These are phyloP conservation scores for Fusarium decemcellulare DNA, from an alignment of 2,329 filamentous ascomycete genomes.

Conservation along the genomic window DNA sequence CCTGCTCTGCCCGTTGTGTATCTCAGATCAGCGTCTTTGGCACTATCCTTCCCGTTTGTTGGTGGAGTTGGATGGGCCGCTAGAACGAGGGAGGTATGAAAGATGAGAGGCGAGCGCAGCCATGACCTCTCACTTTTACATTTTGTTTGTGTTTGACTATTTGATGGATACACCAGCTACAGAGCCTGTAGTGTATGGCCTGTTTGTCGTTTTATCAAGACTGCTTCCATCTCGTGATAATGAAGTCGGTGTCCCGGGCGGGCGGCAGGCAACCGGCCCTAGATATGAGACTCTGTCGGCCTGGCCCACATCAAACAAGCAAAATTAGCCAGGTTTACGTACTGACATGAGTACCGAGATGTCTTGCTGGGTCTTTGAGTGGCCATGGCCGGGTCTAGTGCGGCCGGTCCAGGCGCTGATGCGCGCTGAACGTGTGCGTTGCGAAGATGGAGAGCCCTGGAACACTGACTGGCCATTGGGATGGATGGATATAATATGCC, in stretches of 20 bases:
- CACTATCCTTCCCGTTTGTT: slow-evolving; percentile 11
- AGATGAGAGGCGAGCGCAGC: neutral
- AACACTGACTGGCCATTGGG: neutral
- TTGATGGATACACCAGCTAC: neutral
- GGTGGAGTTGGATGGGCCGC: slow-evolving; percentile 19
- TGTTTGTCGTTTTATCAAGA: neutral
- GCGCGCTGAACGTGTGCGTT: slow-evolving; percentile 5
- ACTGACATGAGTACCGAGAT: slow-evolving; percentile 11
- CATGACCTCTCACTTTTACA: neutral
- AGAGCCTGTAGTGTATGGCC: no score
- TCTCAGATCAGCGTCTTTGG: neutral
- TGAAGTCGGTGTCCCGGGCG: neutral
- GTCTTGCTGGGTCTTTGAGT: neutral
- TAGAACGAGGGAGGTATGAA: neutral
- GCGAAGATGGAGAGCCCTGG: slow-evolving; percentile 4
- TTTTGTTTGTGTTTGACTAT: neutral
- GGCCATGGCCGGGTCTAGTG: slow-evolving; percentile 18
- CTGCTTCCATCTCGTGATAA: neutral
- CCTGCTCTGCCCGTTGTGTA: neutral
- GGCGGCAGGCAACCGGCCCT: neutral
- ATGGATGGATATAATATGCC: neutral
- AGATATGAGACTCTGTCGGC: slow-evolving; percentile 20
- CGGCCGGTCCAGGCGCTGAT: slow-evolving; percentile 12
- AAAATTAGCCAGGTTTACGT: slow-evolving; percentile 24
- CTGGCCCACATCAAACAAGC: slow-evolving; percentile 9